Conservation (phyloP, 768 basidiomycete species). For the Pisolithus microcarpus region DNA sequence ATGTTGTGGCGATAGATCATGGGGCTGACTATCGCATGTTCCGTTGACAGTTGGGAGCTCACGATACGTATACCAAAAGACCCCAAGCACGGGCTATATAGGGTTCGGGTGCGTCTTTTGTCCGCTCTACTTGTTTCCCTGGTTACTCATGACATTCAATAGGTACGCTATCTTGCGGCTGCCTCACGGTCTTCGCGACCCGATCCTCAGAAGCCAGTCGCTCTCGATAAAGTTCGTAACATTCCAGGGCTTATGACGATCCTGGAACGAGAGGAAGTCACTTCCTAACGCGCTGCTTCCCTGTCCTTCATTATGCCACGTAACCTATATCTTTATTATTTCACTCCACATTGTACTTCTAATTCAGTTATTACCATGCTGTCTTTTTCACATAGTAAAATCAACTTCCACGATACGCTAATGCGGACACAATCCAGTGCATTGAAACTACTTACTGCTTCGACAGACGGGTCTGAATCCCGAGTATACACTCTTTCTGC, state of each 20-base stretch:
- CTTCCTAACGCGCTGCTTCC: conserved; percentile 7
- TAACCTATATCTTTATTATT: not conserved
- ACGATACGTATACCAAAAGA: conserved; percentile 50
- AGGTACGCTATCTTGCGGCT: conserved; percentile 60
- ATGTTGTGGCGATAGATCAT: not conserved
- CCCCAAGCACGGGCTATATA: conserved; percentile 43
- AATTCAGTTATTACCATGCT: not conserved
- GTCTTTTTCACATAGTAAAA: not conserved
- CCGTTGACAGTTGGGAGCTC: conserved; percentile 50
- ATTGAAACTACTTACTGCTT: too few relatives aligned
- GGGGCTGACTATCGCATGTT: conserved; percentile 5
- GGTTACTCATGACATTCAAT: not conserved
- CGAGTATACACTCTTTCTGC: not conserved
- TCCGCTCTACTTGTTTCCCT: not conserved
- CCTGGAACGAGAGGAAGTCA: conserved; percentile 34
- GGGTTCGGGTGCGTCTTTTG: conserved; percentile 45
- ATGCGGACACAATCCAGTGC: too few relatives aligned
- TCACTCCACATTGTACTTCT: not conserved
- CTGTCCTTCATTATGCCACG: not conserved
- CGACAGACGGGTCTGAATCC: too few relatives aligned
- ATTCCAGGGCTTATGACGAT: conserved; percentile 77
- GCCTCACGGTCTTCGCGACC: conserved; percentile 44
- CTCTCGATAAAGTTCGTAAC: conserved; percentile 50
- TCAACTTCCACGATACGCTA: too few relatives aligned
- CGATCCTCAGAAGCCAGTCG: conserved; percentile 59